Conservation (phyloP, 208 protist genomes). For the Acanthamoeba polyphaga region DNA sequence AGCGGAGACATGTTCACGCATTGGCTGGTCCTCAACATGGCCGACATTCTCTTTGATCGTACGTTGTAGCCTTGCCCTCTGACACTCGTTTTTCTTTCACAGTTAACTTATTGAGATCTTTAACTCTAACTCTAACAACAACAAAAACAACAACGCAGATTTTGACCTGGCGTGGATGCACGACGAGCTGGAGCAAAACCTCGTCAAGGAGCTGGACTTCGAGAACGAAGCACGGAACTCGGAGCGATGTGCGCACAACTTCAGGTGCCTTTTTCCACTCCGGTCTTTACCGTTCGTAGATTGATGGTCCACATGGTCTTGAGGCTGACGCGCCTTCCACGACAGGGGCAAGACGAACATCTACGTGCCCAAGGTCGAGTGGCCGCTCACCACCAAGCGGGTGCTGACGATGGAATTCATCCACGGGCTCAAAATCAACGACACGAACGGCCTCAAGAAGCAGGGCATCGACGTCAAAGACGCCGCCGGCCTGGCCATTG, state of each 20-base stretch:
- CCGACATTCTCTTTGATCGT: slow-evolving; percentile 87
- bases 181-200: slow-evolving; percentile 89
- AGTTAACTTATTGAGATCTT: no score
- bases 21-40: slow-evolving; percentile 89
- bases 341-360: slow-evolving; percentile 84
- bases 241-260: slow-evolving; percentile 90
- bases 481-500: slow-evolving; percentile 7
- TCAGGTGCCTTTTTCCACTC: slow-evolving; percentile 80
- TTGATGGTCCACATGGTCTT: background rate
- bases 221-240: slow-evolving; percentile 94
- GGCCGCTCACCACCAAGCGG: slow-evolving; percentile 86
- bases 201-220: slow-evolving; percentile 92
- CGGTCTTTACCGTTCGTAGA: no score
- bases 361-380: slow-evolving; percentile 73
- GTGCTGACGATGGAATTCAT: slow-evolving; percentile 96
- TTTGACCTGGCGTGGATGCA: slow-evolving; percentile 82
- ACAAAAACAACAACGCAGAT: background rate
- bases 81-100: no score
- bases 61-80: background rate
- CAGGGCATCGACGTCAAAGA: slow-evolving; percentile 73
- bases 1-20: slow-evolving; percentile 93
- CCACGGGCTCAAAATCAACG: slow-evolving; percentile 89
- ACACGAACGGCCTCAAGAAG: slow-evolving; percentile 76
- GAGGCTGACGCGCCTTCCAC: no score
- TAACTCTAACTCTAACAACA: background rate